These are phyloP conservation scores for Sporothrix variecibatus DNA, from an alignment of 2,329 filamentous ascomycete species.

Conservation along the genomic window DNA sequence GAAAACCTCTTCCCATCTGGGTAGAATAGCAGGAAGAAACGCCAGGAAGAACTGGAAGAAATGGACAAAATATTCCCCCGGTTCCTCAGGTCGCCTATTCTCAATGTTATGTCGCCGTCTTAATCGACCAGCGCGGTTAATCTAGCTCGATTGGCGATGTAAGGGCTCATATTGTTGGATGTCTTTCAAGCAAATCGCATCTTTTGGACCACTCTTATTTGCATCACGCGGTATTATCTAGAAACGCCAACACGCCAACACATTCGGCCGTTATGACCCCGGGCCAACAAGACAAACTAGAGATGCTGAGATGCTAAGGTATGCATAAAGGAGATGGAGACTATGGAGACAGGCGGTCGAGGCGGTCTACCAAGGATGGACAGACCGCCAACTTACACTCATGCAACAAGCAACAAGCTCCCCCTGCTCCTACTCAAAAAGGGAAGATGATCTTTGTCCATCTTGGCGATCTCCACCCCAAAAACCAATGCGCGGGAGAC, in stretches of 20 bases:
- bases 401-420: background rate
- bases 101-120: background rate
- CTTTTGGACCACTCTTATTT: too few relatives aligned
- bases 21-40: background rate
- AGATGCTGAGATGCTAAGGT: background rate
- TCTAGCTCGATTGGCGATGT: background rate
- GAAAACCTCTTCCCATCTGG: background rate
- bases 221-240: background rate
- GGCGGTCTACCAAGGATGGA: background rate
- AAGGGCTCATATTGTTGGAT: background rate
- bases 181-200: background rate
- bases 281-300: background rate
- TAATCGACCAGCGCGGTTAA: background rate
- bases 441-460: background rate
- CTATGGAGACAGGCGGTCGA: background rate
- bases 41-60: background rate
- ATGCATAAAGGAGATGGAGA: background rate
- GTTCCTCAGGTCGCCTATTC: background rate
- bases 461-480: background rate
- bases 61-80: conserved; percentile 3
- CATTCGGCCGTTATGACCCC: background rate
- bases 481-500: background rate
- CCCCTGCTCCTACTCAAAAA: background rate
- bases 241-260: background rate
- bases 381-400: background rate